Base-by-base conservation (phyloP, 202 grass and related monocot genomes). In the Digitaria exilis region DNA sequence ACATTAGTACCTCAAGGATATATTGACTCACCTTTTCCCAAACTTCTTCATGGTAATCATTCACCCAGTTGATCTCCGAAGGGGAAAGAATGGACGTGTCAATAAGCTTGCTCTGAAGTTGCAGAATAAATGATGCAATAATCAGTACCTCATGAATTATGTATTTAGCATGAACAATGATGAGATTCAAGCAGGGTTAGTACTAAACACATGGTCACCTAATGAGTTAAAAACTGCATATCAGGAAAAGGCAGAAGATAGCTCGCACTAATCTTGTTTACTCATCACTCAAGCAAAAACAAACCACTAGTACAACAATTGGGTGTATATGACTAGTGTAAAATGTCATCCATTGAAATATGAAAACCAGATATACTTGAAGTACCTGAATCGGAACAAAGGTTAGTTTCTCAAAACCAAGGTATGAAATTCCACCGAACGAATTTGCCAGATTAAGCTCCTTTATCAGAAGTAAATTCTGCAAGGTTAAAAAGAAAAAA, bases 311-410 rank as follows among this genome's bases (percentile, higher is more conserved):
- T 78, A 54, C 15, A 35, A 24, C 25, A 45, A 77, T 52, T 77
- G 24, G 2, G 35, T 71, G 45, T 8, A 16, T n/a, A 60, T 37
- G 46, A 32, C 28, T 80, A 72, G 24, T 39, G 60, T 25, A 50
- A 67, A 75, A 72, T 67, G 31, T 30, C 57, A 87, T 37, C 3
- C 12, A 48, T 6, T 66, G 57, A 59, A 71, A 88, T 37, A 84
- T 80, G 61, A 64, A 9, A 82, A 45, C 59, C 34, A 82, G 43
- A 69, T 29, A 69, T 86, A 66, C 68, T 64, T 30, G 46, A 54
- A 18, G 26, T 93, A 98, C 96, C 92, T 95, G 90, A 83, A 98
- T 95, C 6, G 92, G 92, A 73, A 93, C 96, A 92, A 98, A 98
- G 56, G 96, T 93, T 78, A 98, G 75, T 82, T 90, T 98, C 71